Evolutionary conservation across 2,329 filamentous ascomycete species (phyloP).

Genomic region (Aspergillus sp.): DNA sequence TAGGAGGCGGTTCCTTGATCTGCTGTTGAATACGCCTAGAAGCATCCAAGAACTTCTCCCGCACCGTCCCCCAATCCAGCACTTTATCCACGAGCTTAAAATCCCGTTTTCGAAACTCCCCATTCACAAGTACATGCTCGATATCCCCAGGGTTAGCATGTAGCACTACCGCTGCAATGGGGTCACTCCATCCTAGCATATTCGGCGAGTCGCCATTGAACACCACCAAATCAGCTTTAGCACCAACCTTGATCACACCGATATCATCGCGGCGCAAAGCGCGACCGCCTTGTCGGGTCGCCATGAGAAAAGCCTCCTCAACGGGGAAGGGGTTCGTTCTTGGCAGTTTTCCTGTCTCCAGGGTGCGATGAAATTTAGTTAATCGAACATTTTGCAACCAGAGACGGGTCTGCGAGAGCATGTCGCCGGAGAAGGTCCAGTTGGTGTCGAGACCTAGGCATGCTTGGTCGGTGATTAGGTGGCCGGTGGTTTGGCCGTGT

Average conservation of each 20-base stretch:
- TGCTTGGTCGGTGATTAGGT: constrained; percentile 45
- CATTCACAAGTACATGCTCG: background rate
- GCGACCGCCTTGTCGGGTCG: background rate
- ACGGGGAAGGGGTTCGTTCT: background rate
- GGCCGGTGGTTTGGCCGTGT: constrained; percentile 42
- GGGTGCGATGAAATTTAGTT: background rate
- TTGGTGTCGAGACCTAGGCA: constrained; percentile 51
- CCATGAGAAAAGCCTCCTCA: background rate
- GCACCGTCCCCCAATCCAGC: background rate
- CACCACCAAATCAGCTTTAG: constrained; percentile 38
- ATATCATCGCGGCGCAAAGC: background rate
- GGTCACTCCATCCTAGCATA: constrained; percentile 50
- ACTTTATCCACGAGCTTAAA: background rate
- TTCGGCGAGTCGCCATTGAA: constrained; percentile 45
- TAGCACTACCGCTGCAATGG: constrained; percentile 51
- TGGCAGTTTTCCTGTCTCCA: background rate
- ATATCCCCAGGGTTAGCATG: constrained; percentile 24
- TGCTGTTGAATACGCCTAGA: background rate
- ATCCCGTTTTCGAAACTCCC: background rate
- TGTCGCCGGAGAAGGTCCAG: constrained; percentile 47
- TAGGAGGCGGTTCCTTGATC: background rate
- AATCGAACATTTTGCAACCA: constrained; percentile 42
- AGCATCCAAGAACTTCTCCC: background rate
- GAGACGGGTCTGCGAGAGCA: constrained; percentile 48
- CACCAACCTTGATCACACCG: background rate